Evolutionary conservation across 192 early-diverging fungal species (phyloP).

Genomic region (Podila clonocystis): DNA sequence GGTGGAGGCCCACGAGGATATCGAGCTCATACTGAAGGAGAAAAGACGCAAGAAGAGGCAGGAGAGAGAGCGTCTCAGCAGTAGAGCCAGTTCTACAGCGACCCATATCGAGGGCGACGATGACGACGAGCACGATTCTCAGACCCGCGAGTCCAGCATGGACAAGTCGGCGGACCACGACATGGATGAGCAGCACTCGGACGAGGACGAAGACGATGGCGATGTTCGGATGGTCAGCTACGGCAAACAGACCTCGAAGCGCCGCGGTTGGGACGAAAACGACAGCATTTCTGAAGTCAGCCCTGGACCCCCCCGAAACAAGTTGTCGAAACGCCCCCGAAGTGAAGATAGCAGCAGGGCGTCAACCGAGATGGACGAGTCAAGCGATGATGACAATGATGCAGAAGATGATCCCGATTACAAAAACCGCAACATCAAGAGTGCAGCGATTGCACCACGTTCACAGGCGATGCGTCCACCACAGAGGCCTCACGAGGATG

Average conservation of each 20-base stretch:
- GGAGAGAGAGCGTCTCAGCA: background rate
- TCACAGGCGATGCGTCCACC: background rate
- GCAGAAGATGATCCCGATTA: background rate
- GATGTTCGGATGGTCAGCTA: background rate
- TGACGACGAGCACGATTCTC: constrained; percentile 1
- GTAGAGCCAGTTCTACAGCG: constrained; percentile 2
- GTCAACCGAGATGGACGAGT: background rate
- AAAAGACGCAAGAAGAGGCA: background rate
- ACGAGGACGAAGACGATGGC: background rate
- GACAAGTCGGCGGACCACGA: background rate
- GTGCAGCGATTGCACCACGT: background rate
- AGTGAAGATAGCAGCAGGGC: constrained; percentile 1
- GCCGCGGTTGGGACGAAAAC: background rate
- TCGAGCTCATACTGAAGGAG: background rate
- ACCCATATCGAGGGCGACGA: constrained; percentile 15
- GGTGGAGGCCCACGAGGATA: background rate
- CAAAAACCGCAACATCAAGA: background rate
- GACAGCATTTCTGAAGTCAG: background rate
- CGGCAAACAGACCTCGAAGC: background rate
- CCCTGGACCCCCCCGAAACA: no score
- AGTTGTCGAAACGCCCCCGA: background rate
- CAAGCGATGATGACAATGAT: background rate
- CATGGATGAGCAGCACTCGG: background rate
- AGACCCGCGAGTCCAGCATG: background rate
- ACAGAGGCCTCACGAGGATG: constrained; percentile 6